Evolutionary conservation across 2,329 filamentous ascomycete genomes (phyloP).

Genomic region (Arthrobotrys sphaeroides): DNA sequence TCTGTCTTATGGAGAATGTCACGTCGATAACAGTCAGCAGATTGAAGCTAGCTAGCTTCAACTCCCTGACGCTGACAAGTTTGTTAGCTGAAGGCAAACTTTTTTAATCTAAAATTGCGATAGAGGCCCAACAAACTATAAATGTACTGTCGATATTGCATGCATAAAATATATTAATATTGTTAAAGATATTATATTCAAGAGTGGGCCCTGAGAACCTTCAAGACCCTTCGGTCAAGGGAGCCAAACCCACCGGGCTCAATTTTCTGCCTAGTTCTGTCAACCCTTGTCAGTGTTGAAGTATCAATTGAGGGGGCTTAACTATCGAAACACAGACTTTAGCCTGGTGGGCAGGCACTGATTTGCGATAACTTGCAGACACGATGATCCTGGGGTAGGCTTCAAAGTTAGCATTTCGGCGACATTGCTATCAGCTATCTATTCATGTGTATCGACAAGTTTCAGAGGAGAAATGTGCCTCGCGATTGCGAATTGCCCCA

Average conservation of each 20-base stretch:
- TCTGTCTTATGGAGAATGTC: too few relatives aligned
- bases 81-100: not conserved
- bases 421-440: slow-evolving; percentile 3
- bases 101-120: slow-evolving; percentile 1
- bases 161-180: too few relatives aligned
- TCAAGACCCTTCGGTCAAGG: not conserved
- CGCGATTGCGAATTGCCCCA: slow-evolving; percentile 38
- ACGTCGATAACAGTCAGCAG: too few relatives aligned
- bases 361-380: slow-evolving; percentile 9
- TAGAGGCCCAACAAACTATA: too few relatives aligned
- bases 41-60: too few relatives aligned
- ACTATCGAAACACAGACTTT: not conserved
- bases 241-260: not conserved
- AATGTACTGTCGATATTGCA: not conserved
- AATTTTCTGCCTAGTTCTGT: not conserved
- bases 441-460: too few relatives aligned
- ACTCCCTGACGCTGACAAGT: not conserved
- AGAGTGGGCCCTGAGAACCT: slow-evolving; percentile 4
- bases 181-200: too few relatives aligned
- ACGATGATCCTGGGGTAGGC: slow-evolving; percentile 2
- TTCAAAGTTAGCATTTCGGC: slow-evolving; percentile 31
- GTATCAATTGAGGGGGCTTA: not conserved
- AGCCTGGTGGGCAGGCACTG: not conserved
- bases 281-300: slow-evolving; percentile 1
- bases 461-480: slow-evolving; percentile 34